Evolutionary conservation across 345 rosid genomes (phyloP), one percentile per base, ranked within the genome.

Genomic region (Rhizophora mangle): DNA sequence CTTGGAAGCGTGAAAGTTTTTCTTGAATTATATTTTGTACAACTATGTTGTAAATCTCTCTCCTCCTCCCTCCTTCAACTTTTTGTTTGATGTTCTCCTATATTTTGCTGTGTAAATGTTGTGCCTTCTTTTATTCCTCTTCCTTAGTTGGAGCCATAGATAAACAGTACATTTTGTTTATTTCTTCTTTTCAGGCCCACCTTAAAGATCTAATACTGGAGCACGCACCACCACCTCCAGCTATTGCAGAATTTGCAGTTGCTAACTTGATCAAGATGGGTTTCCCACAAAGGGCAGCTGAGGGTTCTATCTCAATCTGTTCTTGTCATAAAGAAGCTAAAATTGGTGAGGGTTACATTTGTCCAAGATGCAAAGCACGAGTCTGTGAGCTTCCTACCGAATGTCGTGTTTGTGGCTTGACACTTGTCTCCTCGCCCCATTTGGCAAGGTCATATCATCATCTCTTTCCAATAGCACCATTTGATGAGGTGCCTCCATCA

Each of bases 221-320:
- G 82, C 98, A 95, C 79, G 98, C 98, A n/a, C 93, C 91, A 13
- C 96, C 97, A 60, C 96, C 99, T 75, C 97, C 97, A 1, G 94
- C 92, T 43, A 88, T 95, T 82, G 98, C 96, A 60, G 96, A 95
- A 75, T 92, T 83, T 79, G 97, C 96, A 36, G 71, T 83, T 29
- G 82, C 99, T 53, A 92, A 84, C 82, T 76, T 92, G 81, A 92
- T 88, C 82, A 90, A 87, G 79, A 90, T 90, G 96, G 97, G 96
- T 69, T 92, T 95, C 84, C 96, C 96, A 49, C 96, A 87, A 73
- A 87, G 96, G 77, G 92, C 86, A 6, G 90, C 91, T 11, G 92
- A 92, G 78, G 81, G 87, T 70, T 88, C 92, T 61, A 76, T 87
- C 58, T 81, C 96, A n/a, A 92, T 95, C 3, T 89, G 97, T 76